Percentiles rank a stretch among this genome's conserved stretches.
Evolutionary conservation across 768 basidiomycete species (phyloP).

Genomic region (Kwoniella heveanensis): DNA sequence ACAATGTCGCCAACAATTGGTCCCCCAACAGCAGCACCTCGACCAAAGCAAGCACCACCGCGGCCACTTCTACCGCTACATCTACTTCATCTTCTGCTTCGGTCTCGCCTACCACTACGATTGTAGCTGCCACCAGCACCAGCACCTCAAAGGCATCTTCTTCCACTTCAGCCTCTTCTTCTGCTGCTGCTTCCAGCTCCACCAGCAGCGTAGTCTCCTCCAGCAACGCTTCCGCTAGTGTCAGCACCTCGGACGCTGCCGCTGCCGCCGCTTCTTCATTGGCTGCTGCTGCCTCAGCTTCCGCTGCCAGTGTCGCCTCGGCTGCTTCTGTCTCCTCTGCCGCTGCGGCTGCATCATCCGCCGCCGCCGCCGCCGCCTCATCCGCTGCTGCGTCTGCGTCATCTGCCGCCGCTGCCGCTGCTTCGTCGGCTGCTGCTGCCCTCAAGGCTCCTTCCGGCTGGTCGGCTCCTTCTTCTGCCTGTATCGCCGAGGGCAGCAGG

Average conservation of each 20-base stretch:
- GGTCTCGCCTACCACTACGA: background rate
- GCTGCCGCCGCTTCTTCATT: conserved; percentile 8
- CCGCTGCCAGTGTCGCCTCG: conserved; percentile 6
- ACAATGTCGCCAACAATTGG: conserved; percentile 15
- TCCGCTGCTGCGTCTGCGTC: conserved; percentile 9
- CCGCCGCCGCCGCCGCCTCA: conserved; percentile 5
- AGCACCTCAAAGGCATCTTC: conserved; percentile 7
- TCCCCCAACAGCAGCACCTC: conserved; percentile 7
- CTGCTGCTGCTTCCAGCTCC: background rate
- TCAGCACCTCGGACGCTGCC: conserved; percentile 11
- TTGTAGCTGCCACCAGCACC: background rate
- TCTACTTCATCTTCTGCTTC: conserved; percentile 5
- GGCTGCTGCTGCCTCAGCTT: conserved; percentile 3
- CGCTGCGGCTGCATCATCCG: conserved; percentile 5
- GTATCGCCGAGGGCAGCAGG: conserved; percentile 24
- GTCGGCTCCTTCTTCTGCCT: conserved; percentile 21
- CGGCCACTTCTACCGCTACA: conserved; percentile 1
- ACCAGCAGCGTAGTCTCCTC: background rate
- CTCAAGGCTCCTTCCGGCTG: conserved; percentile 21
- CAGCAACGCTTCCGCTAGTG: conserved; percentile 15
- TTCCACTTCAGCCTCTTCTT: background rate
- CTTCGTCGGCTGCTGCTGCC: conserved; percentile 5
- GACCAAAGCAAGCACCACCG: background rate
- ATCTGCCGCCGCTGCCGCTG: conserved; percentile 9
- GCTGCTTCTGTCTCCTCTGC: conserved; percentile 9